Evolutionary conservation across 352 stramenopile genomes (phyloP), one percentile per base, ranked within the genome.

Genomic region (Phytophthora cryptogea): DNA sequence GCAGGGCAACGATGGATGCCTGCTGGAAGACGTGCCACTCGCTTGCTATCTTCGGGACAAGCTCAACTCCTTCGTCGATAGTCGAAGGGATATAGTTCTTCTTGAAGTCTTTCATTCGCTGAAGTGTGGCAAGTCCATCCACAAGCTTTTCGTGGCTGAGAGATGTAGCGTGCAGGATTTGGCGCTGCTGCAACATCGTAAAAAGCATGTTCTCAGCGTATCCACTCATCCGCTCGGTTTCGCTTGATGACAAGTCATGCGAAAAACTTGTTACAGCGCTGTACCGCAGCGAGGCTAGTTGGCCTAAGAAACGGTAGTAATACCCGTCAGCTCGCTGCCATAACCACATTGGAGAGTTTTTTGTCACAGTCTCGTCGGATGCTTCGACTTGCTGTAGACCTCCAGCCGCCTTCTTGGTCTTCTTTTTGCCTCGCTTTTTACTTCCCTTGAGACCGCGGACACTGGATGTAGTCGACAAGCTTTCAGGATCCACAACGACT

Each of bases 201-300:
- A 90, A 74, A 0, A 96, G 68, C 75, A 98, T 90, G 62, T 97
- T 96, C 52, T 98, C 90, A 0, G 89, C 81, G 50, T 96, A 94
- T 6, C 87, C 88, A 56, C 77, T 86, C 83, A 98, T 97, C 11
- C 89, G 68, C 17, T 96, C 82, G 1, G 90, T 85, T 48, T 97
- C 88, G 23, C 69, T 85, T 5, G 63, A 72, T 6, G 83, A 96
- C 28, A 97, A 39, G 60, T 97, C 89, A 40, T 89, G 79, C 8
- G 88, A 95, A 58, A 94, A 95, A 63, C 75, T 88, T 3, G 87
- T 92, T 32, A 88, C 50, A 7, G 87, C 77, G 26, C 70, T 88
- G 59, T 92, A 95, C 9, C 88, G 84, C 65, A 96, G 60, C 9
- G 82, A 83, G 36, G 80, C 62, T 14, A 96, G 60, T 48, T 96